Evolutionary conservation across 345 rosid genomes (phyloP).

Genomic region (Luvunga scandens): DNA sequence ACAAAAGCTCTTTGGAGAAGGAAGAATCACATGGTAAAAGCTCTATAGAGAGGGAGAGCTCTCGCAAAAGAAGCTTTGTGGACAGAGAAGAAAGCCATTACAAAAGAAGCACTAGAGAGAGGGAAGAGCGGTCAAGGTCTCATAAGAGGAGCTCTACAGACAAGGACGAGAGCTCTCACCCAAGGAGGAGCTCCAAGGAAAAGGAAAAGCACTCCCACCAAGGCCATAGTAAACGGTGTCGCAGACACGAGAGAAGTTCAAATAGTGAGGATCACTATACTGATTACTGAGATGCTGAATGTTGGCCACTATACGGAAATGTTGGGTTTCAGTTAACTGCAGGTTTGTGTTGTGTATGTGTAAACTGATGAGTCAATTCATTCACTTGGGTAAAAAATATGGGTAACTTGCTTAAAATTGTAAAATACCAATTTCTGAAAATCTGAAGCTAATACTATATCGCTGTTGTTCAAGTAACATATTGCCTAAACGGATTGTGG

Average conservation of each 20-base stretch:
- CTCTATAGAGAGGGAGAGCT: slow-evolving; percentile 26
- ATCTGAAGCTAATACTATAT: too few species aligned
- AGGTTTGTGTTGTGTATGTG: neutral
- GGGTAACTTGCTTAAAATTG: too few species aligned
- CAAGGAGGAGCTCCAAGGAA: slow-evolving; percentile 31
- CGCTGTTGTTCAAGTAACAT: too few species aligned
- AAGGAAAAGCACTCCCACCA: slow-evolving; percentile 22
- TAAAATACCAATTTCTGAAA: too few species aligned
- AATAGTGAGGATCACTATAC: slow-evolving; percentile 19
- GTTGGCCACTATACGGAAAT: neutral
- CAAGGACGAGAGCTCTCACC: slow-evolving; percentile 19
- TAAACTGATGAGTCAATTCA: too few species aligned
- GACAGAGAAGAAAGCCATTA: slow-evolving; percentile 23
- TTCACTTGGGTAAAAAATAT: neutral
- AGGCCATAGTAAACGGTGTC: slow-evolving; percentile 22
- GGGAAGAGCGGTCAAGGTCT: slow-evolving; percentile 15
- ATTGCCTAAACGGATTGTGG: too few species aligned
- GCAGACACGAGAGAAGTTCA: slow-evolving; percentile 20
- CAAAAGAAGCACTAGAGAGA: slow-evolving; percentile 16
- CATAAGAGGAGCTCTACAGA: slow-evolving; percentile 16
- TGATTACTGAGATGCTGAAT: slow-evolving; percentile 1
- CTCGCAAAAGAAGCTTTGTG: slow-evolving; percentile 1
- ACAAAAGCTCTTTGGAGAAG: slow-evolving; percentile 31
- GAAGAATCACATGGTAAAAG: slow-evolving; percentile 25
- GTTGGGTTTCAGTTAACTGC: neutral